Percentiles rank a stretch among this genome's conserved stretches.
Conservation (phyloP, 257 asterid genomes). For the Marsdenia floribunda region DNA sequence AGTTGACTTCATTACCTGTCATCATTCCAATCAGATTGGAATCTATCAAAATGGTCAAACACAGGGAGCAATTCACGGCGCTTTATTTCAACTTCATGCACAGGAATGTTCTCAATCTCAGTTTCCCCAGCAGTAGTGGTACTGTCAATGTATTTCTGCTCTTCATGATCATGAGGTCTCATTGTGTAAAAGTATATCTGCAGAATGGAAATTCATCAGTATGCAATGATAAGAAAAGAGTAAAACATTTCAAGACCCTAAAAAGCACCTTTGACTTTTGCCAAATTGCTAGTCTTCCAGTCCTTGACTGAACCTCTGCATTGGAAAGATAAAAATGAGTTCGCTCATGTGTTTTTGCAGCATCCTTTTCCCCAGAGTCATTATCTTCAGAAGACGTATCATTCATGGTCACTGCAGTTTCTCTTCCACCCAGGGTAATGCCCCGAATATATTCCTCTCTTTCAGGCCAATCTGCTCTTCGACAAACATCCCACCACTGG, state of each 20-base stretch:
- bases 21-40: constrained; percentile 31
- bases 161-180: constrained; percentile 25
- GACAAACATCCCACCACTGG: constrained; percentile 54
- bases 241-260: not conserved
- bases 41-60: constrained; percentile 36
- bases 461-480: constrained; percentile 55
- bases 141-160: constrained; percentile 9
- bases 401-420: constrained; percentile 19
- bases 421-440: constrained; percentile 22
- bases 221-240: constrained; percentile 1
- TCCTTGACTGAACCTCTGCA: constrained; percentile 47
- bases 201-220: constrained; percentile 14
- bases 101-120: constrained; percentile 41
- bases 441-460: constrained; percentile 37
- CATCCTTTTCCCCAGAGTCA: constrained; percentile 26
- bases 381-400: constrained; percentile 27
- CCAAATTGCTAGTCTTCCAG: constrained; percentile 46
- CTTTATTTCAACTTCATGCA: constrained; percentile 39
- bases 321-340: constrained; percentile 42
- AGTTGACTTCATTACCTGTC: constrained; percentile 25
- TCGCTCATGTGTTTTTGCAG: constrained; percentile 24
- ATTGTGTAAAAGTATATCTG: constrained; percentile 37
- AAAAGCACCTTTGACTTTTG: constrained; percentile 45
- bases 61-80: constrained; percentile 38
- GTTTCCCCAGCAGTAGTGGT: constrained; percentile 25